Evolutionary conservation across 345 rosid species (phyloP), one percentile per base, ranked within the genome.

Genomic region (Trapa incisa): DNA sequence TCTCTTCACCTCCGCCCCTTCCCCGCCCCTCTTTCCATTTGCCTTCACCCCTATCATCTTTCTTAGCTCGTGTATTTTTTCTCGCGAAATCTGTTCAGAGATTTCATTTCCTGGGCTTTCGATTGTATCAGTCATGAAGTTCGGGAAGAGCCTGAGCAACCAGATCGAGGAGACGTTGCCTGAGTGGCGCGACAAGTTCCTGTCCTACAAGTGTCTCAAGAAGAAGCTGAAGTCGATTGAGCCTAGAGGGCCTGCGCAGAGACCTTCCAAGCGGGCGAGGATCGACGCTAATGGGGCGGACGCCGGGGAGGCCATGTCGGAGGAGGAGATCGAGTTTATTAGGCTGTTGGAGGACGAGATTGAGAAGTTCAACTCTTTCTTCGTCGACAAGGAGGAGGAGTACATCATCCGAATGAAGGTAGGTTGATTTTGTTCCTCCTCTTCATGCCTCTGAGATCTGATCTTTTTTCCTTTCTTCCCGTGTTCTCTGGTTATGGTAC

Each of bases 81-180:
- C 12, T 65, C 54, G 4, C 8, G 11, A 45, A 45, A 45, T 45
- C 11, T 45, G 48, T 45, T 41, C 7, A 11, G 10, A 45, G 48
- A 45, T 2, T 22, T 22, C 29, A 22, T 45, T 45, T 45, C 11
- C 48, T 45, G 4, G 48, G 48, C 13, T 7, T 7, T 13, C 13
- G 29, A 45, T 6, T 2, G 13, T 1, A 45, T 2, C 48, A 13
- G 48, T 13, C 11, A 45, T 45, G 98, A 93, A 90, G 80, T 93
- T 93, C 72, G 96, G 98, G 6, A 93, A 93, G 81, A 88, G 96
- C 82, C 78, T 90, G 0, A 86, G 96, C 87, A 93, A 81, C 77
- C 98, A 93, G 92, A 90, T 93, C 78, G 97, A 90, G 69, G 92
- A 90, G 78, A 88, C 97, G 10, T 69, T 87, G 67, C 98, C 98